Evolutionary conservation across 1,284 basidiomycete genomes (phyloP).

Genomic region (Xerocomus subilludens): DNA sequence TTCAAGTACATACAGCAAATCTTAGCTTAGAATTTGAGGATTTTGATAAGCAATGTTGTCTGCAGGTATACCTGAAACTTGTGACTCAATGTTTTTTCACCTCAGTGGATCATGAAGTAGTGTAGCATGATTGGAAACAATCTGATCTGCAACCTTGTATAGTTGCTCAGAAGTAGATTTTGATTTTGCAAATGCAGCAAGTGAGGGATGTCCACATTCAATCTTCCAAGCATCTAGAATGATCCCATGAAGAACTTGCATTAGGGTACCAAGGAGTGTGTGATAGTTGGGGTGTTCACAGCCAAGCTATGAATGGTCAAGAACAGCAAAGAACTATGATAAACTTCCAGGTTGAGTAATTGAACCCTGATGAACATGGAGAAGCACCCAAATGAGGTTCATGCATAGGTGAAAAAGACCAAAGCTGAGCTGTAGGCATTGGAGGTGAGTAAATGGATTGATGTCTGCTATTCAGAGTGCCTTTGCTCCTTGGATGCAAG

Average conservation of each 20-base stretch:
- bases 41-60: too few relatives aligned
- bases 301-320: not conserved
- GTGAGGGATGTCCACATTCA: not conserved
- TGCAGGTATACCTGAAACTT: too few relatives aligned
- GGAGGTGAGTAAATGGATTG: not conserved
- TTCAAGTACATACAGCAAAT: constrained; percentile 47
- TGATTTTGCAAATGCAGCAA: not conserved
- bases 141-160: not conserved
- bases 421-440: not conserved
- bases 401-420: constrained; percentile 6
- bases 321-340: not conserved
- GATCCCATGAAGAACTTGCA: not conserved
- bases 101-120: too few relatives aligned
- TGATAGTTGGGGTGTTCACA: constrained; percentile 5
- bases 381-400: constrained; percentile 8
- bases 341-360: not conserved
- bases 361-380: not conserved
- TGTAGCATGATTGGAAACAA: not conserved
- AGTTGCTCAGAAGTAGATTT: not conserved
- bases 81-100: too few relatives aligned
- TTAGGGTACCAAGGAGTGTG: not conserved
- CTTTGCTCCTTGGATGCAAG: not conserved
- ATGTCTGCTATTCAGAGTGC: not conserved
- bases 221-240: not conserved
- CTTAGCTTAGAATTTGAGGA: too few relatives aligned